Conservation (phyloP, 2,329 filamentous ascomycete species). For the Drechslerella coelobrocha region DNA sequence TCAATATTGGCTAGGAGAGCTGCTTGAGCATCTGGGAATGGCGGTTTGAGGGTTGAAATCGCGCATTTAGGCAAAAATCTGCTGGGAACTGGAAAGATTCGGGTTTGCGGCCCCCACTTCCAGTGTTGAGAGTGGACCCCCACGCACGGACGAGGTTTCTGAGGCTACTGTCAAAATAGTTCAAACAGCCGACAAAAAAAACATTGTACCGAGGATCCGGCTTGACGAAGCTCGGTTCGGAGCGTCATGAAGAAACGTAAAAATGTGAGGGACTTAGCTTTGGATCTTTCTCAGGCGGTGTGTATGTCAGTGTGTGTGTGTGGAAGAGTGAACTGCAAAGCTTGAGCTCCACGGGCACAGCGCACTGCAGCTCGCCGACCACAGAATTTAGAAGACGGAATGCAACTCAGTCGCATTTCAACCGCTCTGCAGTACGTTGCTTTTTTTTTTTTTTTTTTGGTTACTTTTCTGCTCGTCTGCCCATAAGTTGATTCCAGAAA, state of each 20-base stretch:
- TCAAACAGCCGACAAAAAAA: conserved; percentile 49
- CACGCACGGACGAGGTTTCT: conserved; percentile 23
- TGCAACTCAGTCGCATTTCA: not conserved
- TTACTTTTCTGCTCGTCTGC: conserved; percentile 6
- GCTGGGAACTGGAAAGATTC: conserved; percentile 15
- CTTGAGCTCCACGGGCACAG: conserved; percentile 11
- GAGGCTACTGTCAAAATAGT: conserved; percentile 14
- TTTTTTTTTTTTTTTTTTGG: conserved; percentile 33
- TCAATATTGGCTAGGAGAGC: conserved; percentile 26
- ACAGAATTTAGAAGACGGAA: conserved; percentile 20
- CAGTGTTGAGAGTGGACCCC: conserved; percentile 39
- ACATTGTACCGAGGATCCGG: conserved; percentile 34
- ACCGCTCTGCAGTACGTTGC: too few relatives aligned
- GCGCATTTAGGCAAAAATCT: conserved; percentile 50
- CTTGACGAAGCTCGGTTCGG: conserved; percentile 37
- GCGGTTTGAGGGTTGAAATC: conserved; percentile 47
- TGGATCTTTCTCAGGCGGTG: conserved; percentile 15
- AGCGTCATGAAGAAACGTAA: conserved; percentile 11
- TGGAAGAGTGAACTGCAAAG: not conserved
- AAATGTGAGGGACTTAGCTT: not conserved
- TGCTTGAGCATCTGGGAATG: conserved; percentile 26
- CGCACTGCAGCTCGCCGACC: conserved; percentile 45
- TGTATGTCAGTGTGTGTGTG: conserved; percentile 17
- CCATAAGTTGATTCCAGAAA: too few relatives aligned
- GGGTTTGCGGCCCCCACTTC: conserved; percentile 50